Conservation (phyloP, 176 grass and related monocot genomes). For the bread wheat (Triticum aestivum) region IWGSC_CS_RefSeq_v2.1 NC_057794.1:506997241-506997740, state of each 20-base stretch:
- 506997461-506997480: slow-evolving; percentile 64
- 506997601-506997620: slow-evolving; percentile 76
- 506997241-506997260: not conserved
- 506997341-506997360: not conserved
- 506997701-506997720: slow-evolving; percentile 41
- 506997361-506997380: not conserved
- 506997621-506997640: slow-evolving; percentile 95
- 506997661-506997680: slow-evolving; percentile 32
- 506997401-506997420: slow-evolving; percentile 46
- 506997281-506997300: not conserved
- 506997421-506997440: slow-evolving; percentile 52
- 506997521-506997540: slow-evolving; percentile 43
- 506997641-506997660: slow-evolving; percentile 63
- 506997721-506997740: slow-evolving; percentile 32
- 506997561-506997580: slow-evolving; percentile 90
- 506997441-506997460: slow-evolving; percentile 85
- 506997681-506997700: slow-evolving; percentile 54
- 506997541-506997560: slow-evolving; percentile 55
- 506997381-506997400: not conserved
- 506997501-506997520: slow-evolving; percentile 55
- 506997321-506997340: not conserved
- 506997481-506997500: slow-evolving; percentile 49
- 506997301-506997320: not conserved
- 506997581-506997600: slow-evolving; percentile 52
- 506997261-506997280: not conserved